Conservation (phyloP, 1,139 yeast species). For the Yamadazyma epiphylla region DNA sequence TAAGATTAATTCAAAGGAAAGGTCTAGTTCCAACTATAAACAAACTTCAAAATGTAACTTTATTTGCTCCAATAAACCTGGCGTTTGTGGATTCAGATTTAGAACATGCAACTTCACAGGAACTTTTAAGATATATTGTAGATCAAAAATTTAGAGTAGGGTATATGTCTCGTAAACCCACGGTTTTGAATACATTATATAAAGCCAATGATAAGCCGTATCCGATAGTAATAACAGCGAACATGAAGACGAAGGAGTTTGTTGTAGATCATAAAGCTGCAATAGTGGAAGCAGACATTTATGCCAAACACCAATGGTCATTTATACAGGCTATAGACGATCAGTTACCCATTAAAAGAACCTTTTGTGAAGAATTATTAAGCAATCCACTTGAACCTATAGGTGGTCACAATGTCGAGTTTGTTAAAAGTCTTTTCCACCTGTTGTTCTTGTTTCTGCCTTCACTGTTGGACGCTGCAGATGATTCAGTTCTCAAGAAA, state of each 20-base stretch:
- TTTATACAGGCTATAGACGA: slow-evolving; percentile 69
- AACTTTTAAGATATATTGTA: slow-evolving; percentile 31
- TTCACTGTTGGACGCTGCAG: slow-evolving; percentile 8
- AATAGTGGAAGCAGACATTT: slow-evolving; percentile 60
- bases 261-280: slow-evolving; percentile 48
- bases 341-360: slow-evolving; percentile 41
- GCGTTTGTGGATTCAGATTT: slow-evolving; percentile 47
- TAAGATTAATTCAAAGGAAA: slow-evolving; percentile 60
- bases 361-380: slow-evolving; percentile 39
- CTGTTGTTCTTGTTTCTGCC: too few relatives aligned
- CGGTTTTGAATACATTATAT: slow-evolving; percentile 30
- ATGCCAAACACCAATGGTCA: slow-evolving; percentile 67
- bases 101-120: slow-evolving; percentile 15
- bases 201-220: slow-evolving; percentile 17
- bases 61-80: slow-evolving; percentile 82
- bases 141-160: slow-evolving; percentile 35
- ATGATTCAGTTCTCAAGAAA: slow-evolving; percentile 1
- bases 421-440: slow-evolving; percentile 26
- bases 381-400: slow-evolving; percentile 8
- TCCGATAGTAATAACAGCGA: slow-evolving; percentile 26
- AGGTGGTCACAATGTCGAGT: slow-evolving; percentile 21
- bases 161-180: slow-evolving; percentile 23
- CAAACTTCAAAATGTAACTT: slow-evolving; percentile 60
- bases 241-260: slow-evolving; percentile 25
- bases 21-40: slow-evolving; percentile 72